A percentile compares a stretch with the other conserved stretches of the same genome.
phyloP scores from a whole-genome alignment of 257 asterid genomes.

The Apocynum venetum region DNA sequence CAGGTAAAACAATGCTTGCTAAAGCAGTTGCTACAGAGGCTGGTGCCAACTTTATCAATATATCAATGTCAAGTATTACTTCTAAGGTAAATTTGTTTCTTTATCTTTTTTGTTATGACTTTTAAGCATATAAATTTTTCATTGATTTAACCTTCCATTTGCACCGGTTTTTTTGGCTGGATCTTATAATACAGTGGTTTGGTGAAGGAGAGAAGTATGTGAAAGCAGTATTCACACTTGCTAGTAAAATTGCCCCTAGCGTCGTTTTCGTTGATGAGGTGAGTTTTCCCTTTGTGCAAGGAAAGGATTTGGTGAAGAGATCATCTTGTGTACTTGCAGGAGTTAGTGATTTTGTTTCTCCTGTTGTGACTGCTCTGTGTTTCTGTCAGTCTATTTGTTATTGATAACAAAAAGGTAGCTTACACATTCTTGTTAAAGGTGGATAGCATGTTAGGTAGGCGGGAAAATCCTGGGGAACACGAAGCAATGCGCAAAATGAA shows the following conservation, averaged over 20 bases:
- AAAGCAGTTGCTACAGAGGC: constrained; percentile 97
- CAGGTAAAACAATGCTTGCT: constrained; percentile 93
- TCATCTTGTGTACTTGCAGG: neutral
- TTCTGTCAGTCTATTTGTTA: neutral
- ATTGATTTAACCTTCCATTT: constrained; percentile 6
- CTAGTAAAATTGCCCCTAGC: constrained; percentile 91
- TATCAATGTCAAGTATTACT: constrained; percentile 89
- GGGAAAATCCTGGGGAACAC: constrained; percentile 91
- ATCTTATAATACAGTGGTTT: constrained; percentile 55
- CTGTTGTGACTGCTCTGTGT: neutral
- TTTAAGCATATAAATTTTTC: neutral
- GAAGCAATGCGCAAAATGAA: constrained; percentile 98
- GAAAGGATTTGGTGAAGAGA: neutral
- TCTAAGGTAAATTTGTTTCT: constrained; percentile 51
- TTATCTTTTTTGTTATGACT: constrained; percentile 1
- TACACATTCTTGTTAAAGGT: constrained; percentile 36
- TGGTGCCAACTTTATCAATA: constrained; percentile 86
- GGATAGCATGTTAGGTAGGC: constrained; percentile 93
- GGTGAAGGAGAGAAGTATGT: constrained; percentile 96
- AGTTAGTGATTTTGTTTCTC: neutral
- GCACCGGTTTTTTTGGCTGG: neutral
- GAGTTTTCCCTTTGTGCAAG: constrained; percentile 13
- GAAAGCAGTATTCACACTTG: constrained; percentile 83
- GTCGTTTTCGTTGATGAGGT: constrained; percentile 95
- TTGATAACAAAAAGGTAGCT: neutral